Evolutionary conservation across 768 basidiomycete species (phyloP).

Genomic region (Lentinula guzmanii): DNA sequence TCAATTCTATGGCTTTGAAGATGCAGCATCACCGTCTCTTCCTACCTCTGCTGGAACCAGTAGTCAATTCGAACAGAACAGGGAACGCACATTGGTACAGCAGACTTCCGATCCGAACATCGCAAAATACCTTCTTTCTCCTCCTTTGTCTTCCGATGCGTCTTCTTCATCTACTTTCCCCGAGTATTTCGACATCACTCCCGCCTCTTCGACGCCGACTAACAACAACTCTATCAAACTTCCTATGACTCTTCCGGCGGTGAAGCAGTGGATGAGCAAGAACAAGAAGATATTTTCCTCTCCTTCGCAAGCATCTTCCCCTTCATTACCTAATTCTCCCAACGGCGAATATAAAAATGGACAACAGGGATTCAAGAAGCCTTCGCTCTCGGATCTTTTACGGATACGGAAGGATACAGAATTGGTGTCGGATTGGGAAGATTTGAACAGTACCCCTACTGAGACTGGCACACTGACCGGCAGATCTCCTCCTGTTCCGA

Average conservation of each 20-base stretch:
- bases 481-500: slow-evolving; percentile 17
- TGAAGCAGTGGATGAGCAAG: slow-evolving; percentile 73
- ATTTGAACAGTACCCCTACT: slow-evolving; percentile 46
- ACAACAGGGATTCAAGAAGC: slow-evolving; percentile 46
- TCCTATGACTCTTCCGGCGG: slow-evolving; percentile 72
- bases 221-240: slow-evolving; percentile 38
- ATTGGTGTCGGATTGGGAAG: slow-evolving; percentile 61
- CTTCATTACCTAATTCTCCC: slow-evolving; percentile 31
- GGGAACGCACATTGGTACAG: slow-evolving; percentile 61
- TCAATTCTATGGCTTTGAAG: slow-evolving; percentile 41
- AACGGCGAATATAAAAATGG: not conserved
- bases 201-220: slow-evolving; percentile 29
- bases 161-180: slow-evolving; percentile 41
- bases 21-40: slow-evolving; percentile 18
- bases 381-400: slow-evolving; percentile 64
- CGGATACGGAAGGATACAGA: slow-evolving; percentile 51
- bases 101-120: slow-evolving; percentile 68
- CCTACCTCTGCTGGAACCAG: not conserved
- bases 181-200: slow-evolving; percentile 41
- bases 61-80: slow-evolving; percentile 13
- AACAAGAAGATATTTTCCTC: slow-evolving; percentile 49
- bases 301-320: slow-evolving; percentile 23
- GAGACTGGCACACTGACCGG: slow-evolving; percentile 26
- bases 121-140: slow-evolving; percentile 44
- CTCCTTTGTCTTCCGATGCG: slow-evolving; percentile 29